Conservation (phyloP, 2,329 filamentous ascomycete species). For the Westerdykella sp. region DNA sequence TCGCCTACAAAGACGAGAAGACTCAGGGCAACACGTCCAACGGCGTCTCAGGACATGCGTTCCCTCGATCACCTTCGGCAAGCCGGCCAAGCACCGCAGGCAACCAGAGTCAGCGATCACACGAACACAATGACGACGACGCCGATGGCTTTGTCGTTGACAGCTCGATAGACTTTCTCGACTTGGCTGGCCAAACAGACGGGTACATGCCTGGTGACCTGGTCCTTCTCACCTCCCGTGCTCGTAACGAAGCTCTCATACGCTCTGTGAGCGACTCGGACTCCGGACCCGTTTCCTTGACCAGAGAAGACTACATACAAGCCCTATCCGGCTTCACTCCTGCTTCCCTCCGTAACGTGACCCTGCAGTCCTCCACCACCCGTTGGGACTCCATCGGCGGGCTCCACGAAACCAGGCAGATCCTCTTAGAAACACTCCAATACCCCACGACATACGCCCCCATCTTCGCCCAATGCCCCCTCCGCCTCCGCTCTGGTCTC, state of each 20-base stretch:
- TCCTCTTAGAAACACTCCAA: conserved; percentile 89
- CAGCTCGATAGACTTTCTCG: conserved; percentile 76
- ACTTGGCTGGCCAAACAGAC: conserved; percentile 88
- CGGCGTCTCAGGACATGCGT: conserved; percentile 21
- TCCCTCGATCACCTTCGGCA: conserved; percentile 41
- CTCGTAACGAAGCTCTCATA: conserved; percentile 87
- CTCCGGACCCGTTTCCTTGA: conserved; percentile 52
- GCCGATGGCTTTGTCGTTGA: conserved; percentile 64
- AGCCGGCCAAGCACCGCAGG: conserved; percentile 42
- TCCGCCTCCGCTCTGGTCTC: conserved; percentile 88
- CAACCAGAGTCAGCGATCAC: conserved; percentile 37
- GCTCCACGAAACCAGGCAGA: conserved; percentile 75
- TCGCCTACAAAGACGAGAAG: conserved; percentile 49
- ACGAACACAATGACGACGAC: conserved; percentile 34
- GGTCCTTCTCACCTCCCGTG: conserved; percentile 74
- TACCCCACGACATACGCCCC: conserved; percentile 98
- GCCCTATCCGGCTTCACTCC: conserved; percentile 92
- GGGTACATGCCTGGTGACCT: conserved; percentile 98
- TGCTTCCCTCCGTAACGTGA: conserved; percentile 88
- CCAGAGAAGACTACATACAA: conserved; percentile 69
- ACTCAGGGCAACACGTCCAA: conserved; percentile 17
- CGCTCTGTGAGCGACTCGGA: conserved; percentile 56
- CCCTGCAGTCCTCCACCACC: conserved; percentile 84
- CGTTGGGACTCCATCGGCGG: conserved; percentile 92
- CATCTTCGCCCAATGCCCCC: conserved; percentile 91